A percentile compares a stretch with the other conserved stretches of the same genome.
Evolutionary conservation across 164 flowering plant genomes (phyloP).

Genomic region (Protea cynaroides): DNA sequence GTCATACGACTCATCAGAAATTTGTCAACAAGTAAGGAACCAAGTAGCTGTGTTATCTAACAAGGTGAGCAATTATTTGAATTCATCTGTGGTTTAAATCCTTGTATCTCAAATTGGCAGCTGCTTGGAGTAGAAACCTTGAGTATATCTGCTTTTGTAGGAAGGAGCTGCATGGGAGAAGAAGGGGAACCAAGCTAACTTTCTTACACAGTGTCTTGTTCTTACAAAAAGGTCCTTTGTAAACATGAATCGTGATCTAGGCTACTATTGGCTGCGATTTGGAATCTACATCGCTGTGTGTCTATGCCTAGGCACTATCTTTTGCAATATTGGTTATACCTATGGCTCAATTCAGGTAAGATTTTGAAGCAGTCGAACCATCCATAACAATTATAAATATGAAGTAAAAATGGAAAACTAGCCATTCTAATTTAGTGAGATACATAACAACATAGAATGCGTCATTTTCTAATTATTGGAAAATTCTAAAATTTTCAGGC

Average conservation of each 20-base stretch:
- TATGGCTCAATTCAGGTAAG: conserved; percentile 38
- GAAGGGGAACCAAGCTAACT: conserved; percentile 32
- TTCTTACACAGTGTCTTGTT: conserved; percentile 27
- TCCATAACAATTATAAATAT: too few relatives aligned
- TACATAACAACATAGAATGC: too few relatives aligned
- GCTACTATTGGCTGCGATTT: conserved; percentile 64
- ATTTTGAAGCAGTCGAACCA: too few relatives aligned
- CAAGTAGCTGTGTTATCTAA: conserved; percentile 21
- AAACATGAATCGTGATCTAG: conserved; percentile 59
- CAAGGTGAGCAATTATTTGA: conserved; percentile 20
- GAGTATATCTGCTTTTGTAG: conserved; percentile 11
- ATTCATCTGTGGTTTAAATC: neutral
- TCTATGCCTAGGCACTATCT: conserved; percentile 46
- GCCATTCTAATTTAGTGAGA: neutral
- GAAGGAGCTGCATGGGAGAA: conserved; percentile 18
- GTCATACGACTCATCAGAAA: conserved; percentile 42
- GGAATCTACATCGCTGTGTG: conserved; percentile 28
- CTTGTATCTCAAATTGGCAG: neutral
- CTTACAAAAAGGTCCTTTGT: conserved; percentile 47
- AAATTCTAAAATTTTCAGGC: conserved; percentile 24
- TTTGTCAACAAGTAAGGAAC: conserved; percentile 18
- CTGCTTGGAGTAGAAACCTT: too few relatives aligned
- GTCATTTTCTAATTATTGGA: neutral
- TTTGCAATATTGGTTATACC: conserved; percentile 28
- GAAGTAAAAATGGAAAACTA: too few relatives aligned